phyloP scores from a whole-genome alignment of 805 yeast genomes.

The Zygosaccharomyces kombuchaensis region DNA sequence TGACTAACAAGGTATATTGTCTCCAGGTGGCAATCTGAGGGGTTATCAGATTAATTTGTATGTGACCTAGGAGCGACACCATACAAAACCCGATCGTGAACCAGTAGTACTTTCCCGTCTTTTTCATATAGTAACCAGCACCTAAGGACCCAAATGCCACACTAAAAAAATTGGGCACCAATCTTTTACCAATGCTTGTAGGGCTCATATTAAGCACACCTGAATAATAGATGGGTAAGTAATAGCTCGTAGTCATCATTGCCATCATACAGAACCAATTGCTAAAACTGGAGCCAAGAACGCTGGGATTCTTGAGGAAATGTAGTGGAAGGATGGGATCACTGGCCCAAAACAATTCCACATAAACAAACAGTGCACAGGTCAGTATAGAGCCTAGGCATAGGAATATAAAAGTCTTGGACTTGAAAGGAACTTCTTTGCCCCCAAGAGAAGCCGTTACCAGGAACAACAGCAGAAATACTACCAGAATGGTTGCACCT shows the following conservation, averaged over 20 bases:
- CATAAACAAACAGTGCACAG: constrained; percentile 40
- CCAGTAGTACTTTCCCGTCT: constrained; percentile 54
- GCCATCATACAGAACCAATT: constrained; percentile 39
- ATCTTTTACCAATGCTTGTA: constrained; percentile 53
- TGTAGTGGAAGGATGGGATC: constrained; percentile 63
- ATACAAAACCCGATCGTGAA: constrained; percentile 43
- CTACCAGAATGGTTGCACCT: constrained; percentile 46
- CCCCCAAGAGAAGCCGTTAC: constrained; percentile 54
- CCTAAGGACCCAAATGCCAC: constrained; percentile 57
- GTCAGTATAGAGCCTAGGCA: constrained; percentile 27
- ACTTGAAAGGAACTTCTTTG: constrained; percentile 41
- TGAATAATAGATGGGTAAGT: constrained; percentile 57
- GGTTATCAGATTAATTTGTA: constrained; percentile 34
- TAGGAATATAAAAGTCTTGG: constrained; percentile 21
- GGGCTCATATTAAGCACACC: constrained; percentile 52
- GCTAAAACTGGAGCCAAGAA: constrained; percentile 50
- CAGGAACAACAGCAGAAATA: constrained; percentile 43
- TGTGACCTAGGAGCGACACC: constrained; percentile 44
- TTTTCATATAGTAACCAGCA: constrained; percentile 60
- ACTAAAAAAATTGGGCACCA: constrained; percentile 57
- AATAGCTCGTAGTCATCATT: constrained; percentile 44
- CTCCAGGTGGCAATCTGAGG: constrained; percentile 37
- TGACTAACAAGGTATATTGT: constrained; percentile 42
- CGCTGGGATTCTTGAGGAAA: constrained; percentile 53
- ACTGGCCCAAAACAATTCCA: constrained; percentile 40